Evolutionary conservation across 257 asterid species (phyloP).

Genomic region (Verbascum thapsus): DNA sequence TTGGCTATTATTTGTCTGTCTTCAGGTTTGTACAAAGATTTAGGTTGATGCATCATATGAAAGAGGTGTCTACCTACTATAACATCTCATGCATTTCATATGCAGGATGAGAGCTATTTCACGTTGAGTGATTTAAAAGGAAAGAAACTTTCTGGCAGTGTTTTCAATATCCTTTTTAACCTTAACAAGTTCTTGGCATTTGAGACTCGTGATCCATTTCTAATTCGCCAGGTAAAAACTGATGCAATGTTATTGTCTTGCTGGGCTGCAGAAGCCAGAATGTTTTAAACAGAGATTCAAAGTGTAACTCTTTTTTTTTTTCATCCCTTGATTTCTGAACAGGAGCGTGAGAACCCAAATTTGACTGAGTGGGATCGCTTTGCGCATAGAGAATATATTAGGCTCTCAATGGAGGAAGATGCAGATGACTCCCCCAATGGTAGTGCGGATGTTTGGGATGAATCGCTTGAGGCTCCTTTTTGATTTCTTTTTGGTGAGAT

Average conservation of each 20-base stretch:
- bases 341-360: conserved; percentile 99
- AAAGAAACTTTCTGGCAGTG: conserved; percentile 87
- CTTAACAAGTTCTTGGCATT: conserved; percentile 98
- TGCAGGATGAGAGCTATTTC: conserved; percentile 89
- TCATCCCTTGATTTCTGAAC: conserved; percentile 27
- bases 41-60: conserved; percentile 20
- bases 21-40: background rate
- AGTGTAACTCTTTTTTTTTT: conserved; percentile 2
- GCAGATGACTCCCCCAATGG: conserved; percentile 99
- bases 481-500: conserved; percentile 64
- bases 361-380: conserved; percentile 99
- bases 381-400: conserved; percentile 96
- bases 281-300: conserved; percentile 20
- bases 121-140: conserved; percentile 84
- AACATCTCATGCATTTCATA: conserved; percentile 26
- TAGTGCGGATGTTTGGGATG: conserved; percentile 99
- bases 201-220: conserved; percentile 98
- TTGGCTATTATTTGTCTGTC: conserved; percentile 2
- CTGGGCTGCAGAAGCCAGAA: background rate
- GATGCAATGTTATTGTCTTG: conserved; percentile 15
- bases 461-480: conserved; percentile 97
- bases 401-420: conserved; percentile 99
- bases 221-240: conserved; percentile 89
- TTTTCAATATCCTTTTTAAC: conserved; percentile 92
- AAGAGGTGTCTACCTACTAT: conserved; percentile 10